Conservation (phyloP, 192 early-diverging fungal genomes). For the Coemansia sp. region DNA sequence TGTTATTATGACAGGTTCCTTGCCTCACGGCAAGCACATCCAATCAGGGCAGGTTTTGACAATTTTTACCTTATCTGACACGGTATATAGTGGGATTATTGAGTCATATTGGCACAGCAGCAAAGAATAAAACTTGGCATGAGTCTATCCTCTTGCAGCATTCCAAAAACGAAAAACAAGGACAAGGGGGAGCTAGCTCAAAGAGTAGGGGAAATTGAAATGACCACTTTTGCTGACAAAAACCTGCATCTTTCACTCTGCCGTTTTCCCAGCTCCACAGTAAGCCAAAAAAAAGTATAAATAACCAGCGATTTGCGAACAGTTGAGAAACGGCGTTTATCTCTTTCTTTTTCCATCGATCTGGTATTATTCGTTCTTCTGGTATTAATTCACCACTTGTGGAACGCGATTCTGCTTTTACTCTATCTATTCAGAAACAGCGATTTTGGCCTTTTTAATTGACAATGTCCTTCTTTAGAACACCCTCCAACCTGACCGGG, state of each 20-base stretch:
- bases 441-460: no score
- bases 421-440: no score
- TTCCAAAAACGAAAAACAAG: neutral
- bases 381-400: neutral
- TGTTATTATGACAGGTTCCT: no score
- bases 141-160: neutral
- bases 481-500: slow-evolving; percentile 64
- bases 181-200: neutral
- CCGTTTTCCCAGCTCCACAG: neutral
- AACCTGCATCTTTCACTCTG: neutral
- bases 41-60: no score
- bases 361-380: neutral
- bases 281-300: neutral
- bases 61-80: no score
- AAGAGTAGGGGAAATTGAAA: neutral
- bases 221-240: neutral
- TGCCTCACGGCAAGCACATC: no score
- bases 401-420: neutral
- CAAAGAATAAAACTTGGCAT: neutral
- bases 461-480: slow-evolving; percentile 48
- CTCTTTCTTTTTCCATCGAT: neutral
- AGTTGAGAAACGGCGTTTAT: neutral
- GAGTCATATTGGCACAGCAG: neutral
- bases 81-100: neutral
- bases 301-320: neutral